These are phyloP conservation scores for Solanum peruvianum DNA, from an alignment of 257 asterid genomes.

Conservation along the genomic window DNA sequence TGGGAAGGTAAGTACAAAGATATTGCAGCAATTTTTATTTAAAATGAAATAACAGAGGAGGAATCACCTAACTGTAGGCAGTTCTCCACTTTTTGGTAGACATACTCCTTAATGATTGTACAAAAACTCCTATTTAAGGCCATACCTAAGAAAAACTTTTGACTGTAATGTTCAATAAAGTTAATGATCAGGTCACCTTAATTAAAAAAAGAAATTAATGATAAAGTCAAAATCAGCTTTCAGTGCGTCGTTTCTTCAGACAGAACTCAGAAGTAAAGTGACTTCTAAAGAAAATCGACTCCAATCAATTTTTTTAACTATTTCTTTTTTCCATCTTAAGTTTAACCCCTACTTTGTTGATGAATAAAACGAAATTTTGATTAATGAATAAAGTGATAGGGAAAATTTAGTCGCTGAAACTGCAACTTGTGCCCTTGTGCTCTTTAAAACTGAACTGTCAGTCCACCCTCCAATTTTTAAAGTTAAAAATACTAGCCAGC, in stretches of 20 bases:
- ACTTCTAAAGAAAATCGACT: not conserved
- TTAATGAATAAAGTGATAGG: not conserved
- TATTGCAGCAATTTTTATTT: not conserved
- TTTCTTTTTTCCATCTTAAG: not conserved
- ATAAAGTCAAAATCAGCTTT: not conserved
- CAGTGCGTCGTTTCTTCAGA: not conserved
- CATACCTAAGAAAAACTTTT: not conserved
- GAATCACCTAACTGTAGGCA: not conserved
- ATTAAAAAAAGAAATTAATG: not conserved
- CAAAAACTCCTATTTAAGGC: not conserved
- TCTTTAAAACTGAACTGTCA: not conserved
- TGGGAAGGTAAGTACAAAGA: conserved; percentile 61
- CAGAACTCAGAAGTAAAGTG: not conserved
- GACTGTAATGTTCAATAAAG: not conserved
- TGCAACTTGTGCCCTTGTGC: not conserved
- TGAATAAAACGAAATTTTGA: not conserved
- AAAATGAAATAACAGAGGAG: not conserved
- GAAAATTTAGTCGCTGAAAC: not conserved
- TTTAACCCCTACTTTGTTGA: not conserved
- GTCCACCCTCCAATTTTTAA: not conserved
- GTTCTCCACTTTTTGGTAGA: not conserved
- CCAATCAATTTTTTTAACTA: not conserved
- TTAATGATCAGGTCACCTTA: not conserved
- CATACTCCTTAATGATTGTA: not conserved
- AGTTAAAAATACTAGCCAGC: not conserved